Conservation (phyloP, 2,329 filamentous ascomycete genomes). For the Scedosporium apiospermum region DNA sequence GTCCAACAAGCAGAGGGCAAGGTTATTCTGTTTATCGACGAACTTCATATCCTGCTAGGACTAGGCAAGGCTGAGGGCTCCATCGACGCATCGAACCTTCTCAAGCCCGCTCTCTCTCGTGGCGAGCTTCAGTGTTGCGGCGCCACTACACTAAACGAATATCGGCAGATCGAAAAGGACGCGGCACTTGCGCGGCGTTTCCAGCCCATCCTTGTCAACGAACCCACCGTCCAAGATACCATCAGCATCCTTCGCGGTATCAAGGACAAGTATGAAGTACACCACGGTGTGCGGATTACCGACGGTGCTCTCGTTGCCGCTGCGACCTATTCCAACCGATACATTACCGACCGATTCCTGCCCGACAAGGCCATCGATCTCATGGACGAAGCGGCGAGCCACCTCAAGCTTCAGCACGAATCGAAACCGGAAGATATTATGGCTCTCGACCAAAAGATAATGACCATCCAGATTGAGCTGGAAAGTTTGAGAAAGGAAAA, state of each 20-base stretch:
- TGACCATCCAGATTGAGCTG: constrained; percentile 94
- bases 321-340: constrained; percentile 85
- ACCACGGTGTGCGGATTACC: constrained; percentile 91
- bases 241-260: constrained; percentile 94
- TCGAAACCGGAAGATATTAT: constrained; percentile 94
- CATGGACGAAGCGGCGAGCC: constrained; percentile 90
- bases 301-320: constrained; percentile 88
- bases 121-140: constrained; percentile 93
- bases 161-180: constrained; percentile 90
- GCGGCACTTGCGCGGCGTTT: constrained; percentile 86
- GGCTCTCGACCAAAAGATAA: constrained; percentile 84
- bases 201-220: constrained; percentile 87
- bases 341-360: constrained; percentile 91
- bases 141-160: constrained; percentile 87
- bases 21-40: constrained; percentile 91
- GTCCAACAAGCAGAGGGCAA: constrained; percentile 82
- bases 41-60: constrained; percentile 83
- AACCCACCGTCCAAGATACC: constrained; percentile 84
- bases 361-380: constrained; percentile 97
- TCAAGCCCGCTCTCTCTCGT: constrained; percentile 87
- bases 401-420: constrained; percentile 85
- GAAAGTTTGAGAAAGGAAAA: constrained; percentile 92
- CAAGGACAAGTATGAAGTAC: constrained; percentile 95
- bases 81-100: constrained; percentile 88
- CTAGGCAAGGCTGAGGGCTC: constrained; percentile 92